phyloP scores from a whole-genome alignment of 257 asterid species.

The Gynochthodes officinalis region DNA sequence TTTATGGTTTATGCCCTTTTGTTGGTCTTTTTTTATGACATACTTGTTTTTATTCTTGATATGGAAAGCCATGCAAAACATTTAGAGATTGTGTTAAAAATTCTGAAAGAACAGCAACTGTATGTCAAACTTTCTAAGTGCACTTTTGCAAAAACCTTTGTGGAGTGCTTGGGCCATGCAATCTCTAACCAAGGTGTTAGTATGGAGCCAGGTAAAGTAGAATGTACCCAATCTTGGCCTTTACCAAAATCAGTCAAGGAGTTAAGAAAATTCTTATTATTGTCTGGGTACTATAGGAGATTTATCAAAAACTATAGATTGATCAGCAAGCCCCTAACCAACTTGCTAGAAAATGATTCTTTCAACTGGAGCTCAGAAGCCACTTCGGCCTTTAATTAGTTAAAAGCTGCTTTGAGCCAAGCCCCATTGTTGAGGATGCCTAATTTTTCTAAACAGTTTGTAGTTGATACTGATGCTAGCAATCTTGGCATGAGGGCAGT shows the following conservation, averaged over 20 bases:
- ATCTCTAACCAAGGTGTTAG: not conserved
- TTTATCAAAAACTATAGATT: not conserved
- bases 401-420: accelerated
- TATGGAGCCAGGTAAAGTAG: not conserved
- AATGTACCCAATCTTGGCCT: not conserved
- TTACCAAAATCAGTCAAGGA: not conserved
- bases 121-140: no score
- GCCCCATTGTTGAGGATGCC: not conserved
- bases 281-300: not conserved
- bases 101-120: no score
- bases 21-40: no score
- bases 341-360: not conserved
- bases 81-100: no score
- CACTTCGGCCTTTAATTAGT: accelerated
- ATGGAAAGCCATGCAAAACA: no score
- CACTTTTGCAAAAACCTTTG: not conserved
- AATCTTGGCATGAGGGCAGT: not conserved
- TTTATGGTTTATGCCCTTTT: no score
- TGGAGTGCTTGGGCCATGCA: not conserved
- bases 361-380: not conserved
- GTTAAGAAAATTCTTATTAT: not conserved
- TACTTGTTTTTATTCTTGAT: no score
- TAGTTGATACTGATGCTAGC: not conserved
- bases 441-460: not conserved
- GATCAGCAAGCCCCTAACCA: not conserved